These are phyloP conservation scores for Naganishia antarctica DNA, from an alignment of 768 basidiomycete species.

Conservation along the genomic window DNA sequence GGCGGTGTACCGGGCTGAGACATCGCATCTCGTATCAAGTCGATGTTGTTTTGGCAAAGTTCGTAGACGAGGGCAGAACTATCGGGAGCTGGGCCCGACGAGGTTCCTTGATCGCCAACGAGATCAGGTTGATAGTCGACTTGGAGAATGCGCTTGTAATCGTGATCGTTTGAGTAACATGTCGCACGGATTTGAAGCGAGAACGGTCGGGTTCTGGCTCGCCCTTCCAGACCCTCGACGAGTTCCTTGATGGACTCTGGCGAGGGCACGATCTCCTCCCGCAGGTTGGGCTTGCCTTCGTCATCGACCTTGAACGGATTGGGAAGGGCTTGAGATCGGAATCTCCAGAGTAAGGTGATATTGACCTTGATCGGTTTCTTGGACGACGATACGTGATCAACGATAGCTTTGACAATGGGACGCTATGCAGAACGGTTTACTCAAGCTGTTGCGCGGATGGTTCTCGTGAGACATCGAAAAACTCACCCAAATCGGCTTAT, in stretches of 20 bases:
- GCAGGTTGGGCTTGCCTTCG: background rate
- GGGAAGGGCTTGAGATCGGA: background rate
- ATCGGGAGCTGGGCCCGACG: too few species aligned
- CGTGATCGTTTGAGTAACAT: background rate
- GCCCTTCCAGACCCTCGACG: background rate
- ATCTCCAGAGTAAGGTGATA: background rate
- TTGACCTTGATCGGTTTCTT: background rate
- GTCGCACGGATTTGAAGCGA: background rate
- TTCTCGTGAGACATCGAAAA: background rate
- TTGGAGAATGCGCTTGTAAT: background rate
- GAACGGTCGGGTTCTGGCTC: background rate
- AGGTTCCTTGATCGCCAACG: background rate
- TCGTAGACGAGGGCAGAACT: background rate
- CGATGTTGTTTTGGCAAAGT: too few species aligned
- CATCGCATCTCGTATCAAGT: too few species aligned
- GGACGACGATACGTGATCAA: background rate
- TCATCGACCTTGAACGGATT: background rate
- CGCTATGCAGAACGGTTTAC: background rate
- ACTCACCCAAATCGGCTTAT: slow-evolving; percentile 3
- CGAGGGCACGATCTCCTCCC: background rate
- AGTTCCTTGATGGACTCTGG: background rate
- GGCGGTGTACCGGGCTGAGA: too few species aligned
- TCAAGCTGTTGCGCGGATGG: too few species aligned
- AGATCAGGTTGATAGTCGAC: background rate
- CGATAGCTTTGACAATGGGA: background rate